Conservation (phyloP, 139 green algal genomes). For the Ulvella scutata region DNA sequence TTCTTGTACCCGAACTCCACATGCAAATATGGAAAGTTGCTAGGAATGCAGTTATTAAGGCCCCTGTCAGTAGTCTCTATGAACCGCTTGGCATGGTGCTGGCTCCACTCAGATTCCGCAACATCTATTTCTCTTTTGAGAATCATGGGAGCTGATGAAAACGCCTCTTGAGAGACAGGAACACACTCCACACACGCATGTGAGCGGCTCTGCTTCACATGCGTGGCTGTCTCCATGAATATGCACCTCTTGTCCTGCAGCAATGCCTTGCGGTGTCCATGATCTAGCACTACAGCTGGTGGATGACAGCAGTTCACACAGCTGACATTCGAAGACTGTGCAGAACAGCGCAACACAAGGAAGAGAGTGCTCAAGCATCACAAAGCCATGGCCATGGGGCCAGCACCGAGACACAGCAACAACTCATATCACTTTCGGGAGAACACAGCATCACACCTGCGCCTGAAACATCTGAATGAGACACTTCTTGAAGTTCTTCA, state of each 20-base stretch:
- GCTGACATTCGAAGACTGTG: not conserved
- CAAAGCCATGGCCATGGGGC: too few relatives aligned
- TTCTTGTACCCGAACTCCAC: slow-evolving; percentile 59
- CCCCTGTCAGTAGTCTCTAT: slow-evolving; percentile 72
- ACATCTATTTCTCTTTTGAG: slow-evolving; percentile 78
- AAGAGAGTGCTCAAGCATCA: not conserved
- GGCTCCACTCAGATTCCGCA: slow-evolving; percentile 78
- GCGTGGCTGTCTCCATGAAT: slow-evolving; percentile 81
- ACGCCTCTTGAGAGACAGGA: slow-evolving; percentile 33
- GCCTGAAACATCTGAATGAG: slow-evolving; percentile 71
- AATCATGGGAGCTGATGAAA: slow-evolving; percentile 28
- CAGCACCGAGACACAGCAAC: too few relatives aligned
- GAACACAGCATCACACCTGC: slow-evolving; percentile 27
- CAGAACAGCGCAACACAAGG: not conserved
- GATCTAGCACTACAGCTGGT: too few relatives aligned
- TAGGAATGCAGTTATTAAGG: slow-evolving; percentile 73
- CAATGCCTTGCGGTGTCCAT: too few relatives aligned
- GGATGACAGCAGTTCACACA: not conserved
- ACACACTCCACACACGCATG: slow-evolving; percentile 79
- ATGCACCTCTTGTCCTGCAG: slow-evolving; percentile 40
- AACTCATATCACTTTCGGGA: too few relatives aligned
- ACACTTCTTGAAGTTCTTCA: slow-evolving; percentile 98
- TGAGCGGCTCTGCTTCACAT: slow-evolving; percentile 22
- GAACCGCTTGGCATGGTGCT: slow-evolving; percentile 77
- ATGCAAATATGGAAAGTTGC: slow-evolving; percentile 90